A percentile compares a stretch with the other conserved stretches of the same genome.
Conservation (phyloP, 2,329 filamentous ascomycete genomes). For the Pseudocercospora vitis region DNA sequence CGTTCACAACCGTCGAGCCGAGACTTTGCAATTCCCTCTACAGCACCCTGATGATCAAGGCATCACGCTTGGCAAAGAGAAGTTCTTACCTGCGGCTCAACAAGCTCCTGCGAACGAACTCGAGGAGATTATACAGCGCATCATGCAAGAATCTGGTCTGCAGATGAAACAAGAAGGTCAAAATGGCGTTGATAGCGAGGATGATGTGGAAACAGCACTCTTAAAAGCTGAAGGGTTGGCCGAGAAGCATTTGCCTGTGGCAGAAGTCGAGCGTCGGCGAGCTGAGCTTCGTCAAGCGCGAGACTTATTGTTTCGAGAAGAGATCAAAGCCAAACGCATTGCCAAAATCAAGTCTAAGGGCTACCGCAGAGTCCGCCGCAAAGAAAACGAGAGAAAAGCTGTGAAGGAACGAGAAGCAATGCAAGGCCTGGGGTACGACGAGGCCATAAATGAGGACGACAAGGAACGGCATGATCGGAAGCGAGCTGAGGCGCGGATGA, state of each 20-base stretch:
- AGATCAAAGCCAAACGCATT: constrained; percentile 83
- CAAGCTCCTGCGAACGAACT: constrained; percentile 73
- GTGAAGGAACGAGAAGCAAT: constrained; percentile 57
- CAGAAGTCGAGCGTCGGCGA: constrained; percentile 69
- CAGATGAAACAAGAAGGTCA: constrained; percentile 45
- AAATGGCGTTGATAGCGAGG: constrained; percentile 55
- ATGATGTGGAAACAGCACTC: constrained; percentile 59
- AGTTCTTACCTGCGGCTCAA: constrained; percentile 59
- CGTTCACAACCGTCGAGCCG: constrained; percentile 86
- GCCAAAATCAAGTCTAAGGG: constrained; percentile 99
- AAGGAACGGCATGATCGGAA: constrained; percentile 67
- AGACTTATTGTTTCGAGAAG: constrained; percentile 84
- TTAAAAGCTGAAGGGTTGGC: constrained; percentile 69
- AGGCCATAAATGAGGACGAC: constrained; percentile 62
- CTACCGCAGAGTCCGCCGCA: constrained; percentile 88
- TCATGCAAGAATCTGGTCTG: constrained; percentile 86
- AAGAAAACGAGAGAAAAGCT: constrained; percentile 63
- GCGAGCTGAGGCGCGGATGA: constrained; percentile 81
- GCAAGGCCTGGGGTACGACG: constrained; percentile 59
- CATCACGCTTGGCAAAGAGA: constrained; percentile 61
- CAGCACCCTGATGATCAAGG: constrained; percentile 64
- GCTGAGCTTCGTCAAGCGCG: constrained; percentile 75
- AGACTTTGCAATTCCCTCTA: constrained; percentile 85
- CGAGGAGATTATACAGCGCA: constrained; percentile 80
- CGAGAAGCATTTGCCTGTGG: constrained; percentile 69